Base-by-base conservation (phyloP, 108 stramenopile species). In the Thalassiosira profunda region DNA sequence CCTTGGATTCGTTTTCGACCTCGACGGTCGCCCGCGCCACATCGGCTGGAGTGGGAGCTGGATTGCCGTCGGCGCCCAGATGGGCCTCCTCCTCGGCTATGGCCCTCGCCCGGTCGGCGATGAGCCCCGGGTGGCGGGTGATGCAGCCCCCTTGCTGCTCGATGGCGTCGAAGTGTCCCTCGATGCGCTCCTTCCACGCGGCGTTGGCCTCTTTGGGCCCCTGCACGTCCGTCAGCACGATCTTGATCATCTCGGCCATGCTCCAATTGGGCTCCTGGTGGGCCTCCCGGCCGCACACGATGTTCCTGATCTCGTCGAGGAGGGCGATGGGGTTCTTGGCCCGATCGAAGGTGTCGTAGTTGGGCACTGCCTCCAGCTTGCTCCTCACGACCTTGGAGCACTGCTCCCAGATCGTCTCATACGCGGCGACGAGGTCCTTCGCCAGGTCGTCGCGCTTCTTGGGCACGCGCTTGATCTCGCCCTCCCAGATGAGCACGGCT, bases 251-350 rank as follows among this genome's bases (percentile, higher is more conserved):
- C 38, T 10, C 14, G 10, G 38, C 38, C 11, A 23, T 29, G n/a
- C n/a, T n/a, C n/a, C n/a, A n/a, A n/a, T n/a, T n/a, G n/a, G n/a
- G n/a, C n/a, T n/a, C n/a, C n/a, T n/a, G n/a, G n/a, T n/a, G n/a
- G n/a, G n/a, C n/a, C n/a, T n/a, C n/a, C n/a, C n/a, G n/a, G n/a
- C n/a, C n/a, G n/a, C n/a, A n/a, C 17, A 59, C 38, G 14, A 59
- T 41, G 38, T 59, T 38, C 3, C 37, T 18, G 10, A 59, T 59
- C 26, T 17, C 58, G n/a, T 12, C 31, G 11, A 41, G 37, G 1
- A 41, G 58, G 25, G 2, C 10, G 12, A 59, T 41, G 37, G 58
- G 38, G 38, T 59, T 20, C 37, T 59, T 59, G 40, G n/a, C 37
- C 1, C 20, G 24, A 3, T 41, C 11, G 14, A 59, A 12, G 24